Conservation (phyloP, 306 rosid species). For the Acmispon strigosus region DNA sequence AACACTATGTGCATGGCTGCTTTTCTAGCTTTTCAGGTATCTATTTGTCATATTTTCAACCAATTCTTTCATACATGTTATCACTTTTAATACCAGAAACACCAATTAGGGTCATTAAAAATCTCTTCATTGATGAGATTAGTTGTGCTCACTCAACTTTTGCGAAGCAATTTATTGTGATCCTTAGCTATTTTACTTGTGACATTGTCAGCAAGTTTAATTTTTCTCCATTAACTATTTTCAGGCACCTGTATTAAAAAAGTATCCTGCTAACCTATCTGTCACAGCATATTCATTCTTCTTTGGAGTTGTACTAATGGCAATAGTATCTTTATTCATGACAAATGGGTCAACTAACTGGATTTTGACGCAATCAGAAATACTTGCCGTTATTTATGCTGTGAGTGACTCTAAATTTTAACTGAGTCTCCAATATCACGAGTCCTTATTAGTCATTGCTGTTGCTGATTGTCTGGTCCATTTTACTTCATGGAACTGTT, state of each 20-base stretch:
- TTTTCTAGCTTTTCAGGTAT: conserved; percentile 76
- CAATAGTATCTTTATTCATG: conserved; percentile 47
- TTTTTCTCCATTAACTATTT: conserved; percentile 17
- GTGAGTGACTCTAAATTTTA: conserved; percentile 41
- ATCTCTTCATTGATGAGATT: neutral
- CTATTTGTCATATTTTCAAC: neutral
- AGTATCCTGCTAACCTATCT: conserved; percentile 75
- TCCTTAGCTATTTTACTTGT: neutral
- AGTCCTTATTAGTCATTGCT: neutral
- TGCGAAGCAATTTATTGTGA: neutral
- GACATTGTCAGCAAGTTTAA: conserved; percentile 1
- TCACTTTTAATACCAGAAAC: neutral
- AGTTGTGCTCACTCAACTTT: neutral
- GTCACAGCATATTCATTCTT: no score
- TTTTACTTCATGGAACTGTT: neutral
- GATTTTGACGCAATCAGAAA: conserved; percentile 71
- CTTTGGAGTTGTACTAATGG: conserved; percentile 67
- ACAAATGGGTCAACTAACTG: conserved; percentile 47
- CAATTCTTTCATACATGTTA: neutral
- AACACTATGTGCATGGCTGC: conserved; percentile 91
- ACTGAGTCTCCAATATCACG: neutral
- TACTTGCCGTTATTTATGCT: conserved; percentile 73
- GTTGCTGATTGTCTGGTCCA: neutral
- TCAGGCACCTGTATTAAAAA: conserved; percentile 75
- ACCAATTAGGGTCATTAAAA: neutral